A percentile compares a stretch with the other conserved stretches of the same genome.
phyloP scores from a whole-genome alignment of 768 basidiomycete genomes.

The Mycena filopes region DNA sequence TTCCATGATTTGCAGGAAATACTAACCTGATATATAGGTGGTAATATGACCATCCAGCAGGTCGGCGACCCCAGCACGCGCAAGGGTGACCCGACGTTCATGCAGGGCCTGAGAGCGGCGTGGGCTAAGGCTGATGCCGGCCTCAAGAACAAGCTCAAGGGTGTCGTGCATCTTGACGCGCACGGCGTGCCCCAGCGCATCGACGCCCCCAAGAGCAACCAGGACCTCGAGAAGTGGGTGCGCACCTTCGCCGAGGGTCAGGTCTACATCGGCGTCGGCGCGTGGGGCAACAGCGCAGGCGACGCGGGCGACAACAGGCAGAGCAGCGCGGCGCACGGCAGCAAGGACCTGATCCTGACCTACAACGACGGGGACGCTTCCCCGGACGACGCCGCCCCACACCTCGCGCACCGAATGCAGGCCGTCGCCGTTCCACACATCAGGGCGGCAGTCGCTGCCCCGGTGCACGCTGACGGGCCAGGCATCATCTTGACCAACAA shows the following conservation, averaged over 20 bases:
- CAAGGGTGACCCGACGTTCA: slow-evolving; percentile 8
- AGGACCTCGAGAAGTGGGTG: not conserved
- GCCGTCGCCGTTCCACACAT: not conserved
- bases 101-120: slow-evolving; percentile 5
- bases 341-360: slow-evolving; percentile 8
- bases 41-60: slow-evolving; percentile 12
- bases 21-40: too few relatives aligned
- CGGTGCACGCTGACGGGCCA: not conserved
- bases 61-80: slow-evolving; percentile 6
- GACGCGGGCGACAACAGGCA: slow-evolving; percentile 3
- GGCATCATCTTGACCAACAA: slow-evolving; percentile 6
- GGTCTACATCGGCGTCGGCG: slow-evolving; percentile 5
- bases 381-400: slow-evolving; percentile 1
- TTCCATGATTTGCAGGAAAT: too few relatives aligned
- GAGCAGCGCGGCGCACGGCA: slow-evolving; percentile 4
- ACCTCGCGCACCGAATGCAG: slow-evolving; percentile 9
- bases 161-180: slow-evolving; percentile 9
- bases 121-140: not conserved
- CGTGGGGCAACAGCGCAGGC: not conserved
- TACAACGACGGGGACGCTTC: slow-evolving; percentile 13
- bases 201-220: slow-evolving; percentile 11
- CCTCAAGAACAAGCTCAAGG: slow-evolving; percentile 2
- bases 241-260: slow-evolving; percentile 7
- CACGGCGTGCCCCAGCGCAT: slow-evolving; percentile 6
- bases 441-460: not conserved